Conservation (phyloP, 768 basidiomycete genomes). For the Boletus sp. region DNA sequence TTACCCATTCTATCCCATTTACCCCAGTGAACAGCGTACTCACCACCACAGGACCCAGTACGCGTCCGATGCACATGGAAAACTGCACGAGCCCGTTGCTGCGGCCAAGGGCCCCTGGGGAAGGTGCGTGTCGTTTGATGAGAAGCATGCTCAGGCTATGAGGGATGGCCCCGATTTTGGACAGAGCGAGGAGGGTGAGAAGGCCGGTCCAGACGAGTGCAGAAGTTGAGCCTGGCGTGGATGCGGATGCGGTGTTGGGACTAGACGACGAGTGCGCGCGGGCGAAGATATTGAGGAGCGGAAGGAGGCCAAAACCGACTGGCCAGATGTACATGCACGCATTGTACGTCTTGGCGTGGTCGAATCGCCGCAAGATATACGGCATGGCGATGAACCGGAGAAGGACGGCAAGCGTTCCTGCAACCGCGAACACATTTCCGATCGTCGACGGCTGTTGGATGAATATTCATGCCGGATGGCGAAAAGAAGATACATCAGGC, state of each 20-base stretch:
- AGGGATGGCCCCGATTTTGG: constrained; percentile 18
- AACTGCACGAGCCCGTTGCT: constrained; percentile 61
- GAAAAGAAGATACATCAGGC: not conserved
- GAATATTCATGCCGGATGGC: no score
- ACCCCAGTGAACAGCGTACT: constrained; percentile 29
- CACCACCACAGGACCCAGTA: constrained; percentile 51
- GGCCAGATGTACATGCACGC: constrained; percentile 54
- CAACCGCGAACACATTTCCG: no score
- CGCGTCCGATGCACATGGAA: constrained; percentile 51
- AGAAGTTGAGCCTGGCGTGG: constrained; percentile 14
- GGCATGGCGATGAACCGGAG: constrained; percentile 55
- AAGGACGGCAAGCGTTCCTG: constrained; percentile 42
- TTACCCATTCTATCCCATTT: constrained; percentile 3
- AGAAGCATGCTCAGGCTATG: constrained; percentile 47
- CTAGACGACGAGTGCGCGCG: constrained; percentile 17
- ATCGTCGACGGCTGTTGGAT: constrained; percentile 47
- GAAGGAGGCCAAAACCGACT: constrained; percentile 45
- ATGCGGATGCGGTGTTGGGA: not conserved
- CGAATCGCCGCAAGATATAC: constrained; percentile 45
- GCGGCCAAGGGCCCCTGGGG: constrained; percentile 39
- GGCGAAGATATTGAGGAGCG: constrained; percentile 49
- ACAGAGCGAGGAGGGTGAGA: constrained; percentile 38
- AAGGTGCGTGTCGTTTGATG: constrained; percentile 10
- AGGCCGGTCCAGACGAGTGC: constrained; percentile 48
- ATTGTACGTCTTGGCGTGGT: constrained; percentile 48